Evolutionary conservation across 176 grass and related monocot species (phyloP).

Genomic region (Bothriochloa decipiens): DNA sequence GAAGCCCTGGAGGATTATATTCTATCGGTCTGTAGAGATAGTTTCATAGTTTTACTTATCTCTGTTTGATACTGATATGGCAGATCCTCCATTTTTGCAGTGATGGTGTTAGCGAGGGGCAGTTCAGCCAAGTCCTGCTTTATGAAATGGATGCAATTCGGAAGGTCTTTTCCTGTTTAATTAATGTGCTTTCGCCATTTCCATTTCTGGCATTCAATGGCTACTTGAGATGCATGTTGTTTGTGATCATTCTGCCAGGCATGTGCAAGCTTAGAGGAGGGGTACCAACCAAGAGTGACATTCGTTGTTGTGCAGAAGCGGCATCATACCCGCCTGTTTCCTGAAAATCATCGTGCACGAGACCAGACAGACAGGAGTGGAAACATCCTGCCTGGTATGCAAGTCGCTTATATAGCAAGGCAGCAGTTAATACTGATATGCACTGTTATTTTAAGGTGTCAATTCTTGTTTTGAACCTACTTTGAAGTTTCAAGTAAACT

Average conservation of each 20-base stretch:
- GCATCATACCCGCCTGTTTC: constrained; percentile 79
- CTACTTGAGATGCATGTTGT: background rate
- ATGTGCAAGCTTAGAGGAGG: constrained; percentile 61
- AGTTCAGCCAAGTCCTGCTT: constrained; percentile 78
- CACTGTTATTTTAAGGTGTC: no score
- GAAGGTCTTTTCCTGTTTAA: constrained; percentile 54
- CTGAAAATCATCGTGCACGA: constrained; percentile 58
- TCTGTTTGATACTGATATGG: background rate
- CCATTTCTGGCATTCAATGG: background rate
- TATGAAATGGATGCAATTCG: constrained; percentile 82
- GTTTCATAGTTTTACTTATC: background rate
- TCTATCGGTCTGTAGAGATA: constrained; percentile 60
- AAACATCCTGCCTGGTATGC: constrained; percentile 75
- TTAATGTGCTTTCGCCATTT: background rate
- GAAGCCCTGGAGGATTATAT: constrained; percentile 75
- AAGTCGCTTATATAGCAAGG: background rate
- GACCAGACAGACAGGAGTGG: constrained; percentile 67
- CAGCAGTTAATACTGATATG: background rate
- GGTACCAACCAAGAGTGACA: constrained; percentile 58
- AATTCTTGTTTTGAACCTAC: background rate
- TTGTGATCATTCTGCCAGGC: constrained; percentile 44
- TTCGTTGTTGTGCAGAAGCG: constrained; percentile 92
- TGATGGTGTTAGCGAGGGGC: constrained; percentile 89
- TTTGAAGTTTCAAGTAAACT: background rate
- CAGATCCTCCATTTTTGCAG: constrained; percentile 33